A percentile compares a stretch with the other conserved stretches of the same genome.
These are phyloP conservation scores for Beta lomatogona DNA, from an alignment of 179 eudicot genomes.

Conservation along the genomic window DNA sequence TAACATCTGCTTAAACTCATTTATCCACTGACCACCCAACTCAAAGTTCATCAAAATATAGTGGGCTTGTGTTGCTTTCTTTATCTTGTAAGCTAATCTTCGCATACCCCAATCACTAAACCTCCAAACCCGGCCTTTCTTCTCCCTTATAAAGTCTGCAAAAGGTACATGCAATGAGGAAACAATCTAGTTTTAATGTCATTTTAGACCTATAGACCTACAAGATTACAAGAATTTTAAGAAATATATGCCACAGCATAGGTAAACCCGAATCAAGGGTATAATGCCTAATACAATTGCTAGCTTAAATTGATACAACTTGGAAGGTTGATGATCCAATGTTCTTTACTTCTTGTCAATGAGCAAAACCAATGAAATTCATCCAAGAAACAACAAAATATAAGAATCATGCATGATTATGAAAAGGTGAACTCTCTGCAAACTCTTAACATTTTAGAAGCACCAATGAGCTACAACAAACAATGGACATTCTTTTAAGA, in stretches of 20 bases:
- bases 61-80: constrained; percentile 83
- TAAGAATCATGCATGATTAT: neutral
- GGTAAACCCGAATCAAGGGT: neutral
- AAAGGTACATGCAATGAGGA: constrained; percentile 3
- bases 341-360: neutral
- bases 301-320: neutral
- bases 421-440: neutral
- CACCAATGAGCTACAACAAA: neutral
- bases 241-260: neutral
- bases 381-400: neutral
- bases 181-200: neutral
- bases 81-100: constrained; percentile 82
- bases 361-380: neutral
- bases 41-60: constrained; percentile 90
- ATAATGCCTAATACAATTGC: neutral
- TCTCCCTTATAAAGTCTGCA: constrained; percentile 77
- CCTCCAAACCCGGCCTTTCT: constrained; percentile 89
- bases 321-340: neutral
- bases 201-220: neutral
- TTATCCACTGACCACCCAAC: constrained; percentile 68
- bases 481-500: too few species aligned
- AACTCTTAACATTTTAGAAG: neutral
- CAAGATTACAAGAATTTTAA: neutral
- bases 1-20: constrained; percentile 77
- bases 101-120: constrained; percentile 97